A percentile compares a stretch with the other conserved stretches of the same genome.
Evolutionary conservation across 306 rosid genomes (phyloP).

Genomic region (Malus fusca): DNA sequence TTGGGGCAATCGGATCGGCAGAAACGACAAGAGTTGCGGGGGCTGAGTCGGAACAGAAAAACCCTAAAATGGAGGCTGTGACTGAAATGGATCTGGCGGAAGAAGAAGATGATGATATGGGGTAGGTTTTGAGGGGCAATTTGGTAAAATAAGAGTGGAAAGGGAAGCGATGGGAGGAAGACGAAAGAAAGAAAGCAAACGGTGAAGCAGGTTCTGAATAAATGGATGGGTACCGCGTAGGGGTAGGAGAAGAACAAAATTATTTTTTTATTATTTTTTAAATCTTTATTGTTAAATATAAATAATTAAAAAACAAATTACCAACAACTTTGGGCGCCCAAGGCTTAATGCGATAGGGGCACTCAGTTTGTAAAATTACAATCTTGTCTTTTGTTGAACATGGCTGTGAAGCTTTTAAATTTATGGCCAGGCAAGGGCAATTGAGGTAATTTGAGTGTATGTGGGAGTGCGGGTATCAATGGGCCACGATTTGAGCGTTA

Average conservation of each 20-base stretch:
- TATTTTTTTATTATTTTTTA: not conserved
- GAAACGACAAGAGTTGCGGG: constrained; percentile 4
- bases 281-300: not conserved
- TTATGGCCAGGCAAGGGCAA: not conserved
- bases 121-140: constrained; percentile 26
- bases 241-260: constrained; percentile 17
- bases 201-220: constrained; percentile 12
- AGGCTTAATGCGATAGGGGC: not conserved
- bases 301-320: not conserved
- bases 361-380: not conserved
- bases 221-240: constrained; percentile 14
- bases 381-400: not conserved
- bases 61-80: constrained; percentile 28
- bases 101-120: not conserved
- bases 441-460: not conserved
- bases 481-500: not conserved
- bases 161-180: not conserved
- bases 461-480: not conserved
- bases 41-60: constrained; percentile 6
- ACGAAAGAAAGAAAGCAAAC: not conserved
- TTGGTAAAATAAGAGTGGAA: constrained; percentile 15
- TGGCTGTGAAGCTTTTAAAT: not conserved
- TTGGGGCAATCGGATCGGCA: constrained; percentile 14
- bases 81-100: constrained; percentile 44
- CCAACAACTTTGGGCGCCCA: not conserved